phyloP scores from a whole-genome alignment of 306 rosid species.

The Herpetospermum pedunculosum region DNA sequence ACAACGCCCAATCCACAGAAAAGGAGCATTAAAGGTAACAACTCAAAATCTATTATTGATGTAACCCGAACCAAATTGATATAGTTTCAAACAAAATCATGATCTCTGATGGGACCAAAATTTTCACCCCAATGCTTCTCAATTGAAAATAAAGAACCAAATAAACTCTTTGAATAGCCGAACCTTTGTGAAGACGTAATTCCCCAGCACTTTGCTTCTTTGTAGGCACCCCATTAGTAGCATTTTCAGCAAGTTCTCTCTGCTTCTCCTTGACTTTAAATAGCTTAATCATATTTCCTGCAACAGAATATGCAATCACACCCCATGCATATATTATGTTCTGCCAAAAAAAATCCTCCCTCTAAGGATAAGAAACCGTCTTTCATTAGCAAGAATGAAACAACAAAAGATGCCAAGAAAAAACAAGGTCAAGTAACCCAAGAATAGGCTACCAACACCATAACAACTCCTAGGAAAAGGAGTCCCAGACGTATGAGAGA shows the following conservation, averaged over 20 bases:
- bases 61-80: not conserved
- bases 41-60: not conserved
- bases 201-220: slow-evolving; percentile 95
- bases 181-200: slow-evolving; percentile 91
- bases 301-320: not conserved
- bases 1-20: not conserved
- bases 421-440: not conserved
- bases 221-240: slow-evolving; percentile 43
- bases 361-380: not conserved
- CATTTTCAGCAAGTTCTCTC: slow-evolving; percentile 73
- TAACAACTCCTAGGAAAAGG: not conserved
- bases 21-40: not conserved
- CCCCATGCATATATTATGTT: not conserved
- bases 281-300: slow-evolving; percentile 72
- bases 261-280: slow-evolving; percentile 93
- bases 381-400: not conserved
- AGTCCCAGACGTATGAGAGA: not conserved
- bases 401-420: not conserved
- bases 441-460: not conserved
- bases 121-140: not conserved
- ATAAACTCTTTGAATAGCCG: not conserved
- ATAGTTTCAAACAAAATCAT: not conserved
- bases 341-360: not conserved
- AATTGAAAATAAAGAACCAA: not conserved
- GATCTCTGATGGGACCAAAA: not conserved